phyloP scores from a whole-genome alignment of 352 stramenopile genomes.

The Globisporangium lucens region DNA sequence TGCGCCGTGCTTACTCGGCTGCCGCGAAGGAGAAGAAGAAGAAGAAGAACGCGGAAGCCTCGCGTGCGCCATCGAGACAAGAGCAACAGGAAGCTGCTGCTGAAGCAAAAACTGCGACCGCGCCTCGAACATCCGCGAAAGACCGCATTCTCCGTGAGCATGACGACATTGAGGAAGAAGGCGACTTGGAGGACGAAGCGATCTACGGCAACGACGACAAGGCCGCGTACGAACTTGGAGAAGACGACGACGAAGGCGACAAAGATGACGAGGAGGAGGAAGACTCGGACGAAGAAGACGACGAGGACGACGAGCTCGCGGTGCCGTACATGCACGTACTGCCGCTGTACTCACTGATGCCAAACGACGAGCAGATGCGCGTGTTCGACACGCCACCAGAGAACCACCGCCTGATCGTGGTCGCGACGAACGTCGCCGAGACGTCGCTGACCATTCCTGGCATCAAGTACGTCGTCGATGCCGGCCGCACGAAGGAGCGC shows the following conservation, averaged over 20 bases:
- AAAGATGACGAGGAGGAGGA: slow-evolving; percentile 72
- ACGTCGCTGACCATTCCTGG: slow-evolving; percentile 95
- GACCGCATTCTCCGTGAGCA: slow-evolving; percentile 70
- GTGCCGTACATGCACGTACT: slow-evolving; percentile 90
- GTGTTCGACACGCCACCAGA: slow-evolving; percentile 87
- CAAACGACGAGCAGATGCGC: slow-evolving; percentile 94
- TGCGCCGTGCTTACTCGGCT: slow-evolving; percentile 49
- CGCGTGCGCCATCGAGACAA: not conserved
- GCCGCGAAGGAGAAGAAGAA: slow-evolving; percentile 31
- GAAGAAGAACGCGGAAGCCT: slow-evolving; percentile 26
- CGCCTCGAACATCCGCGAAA: slow-evolving; percentile 16
- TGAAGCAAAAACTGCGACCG: not conserved
- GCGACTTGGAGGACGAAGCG: slow-evolving; percentile 63
- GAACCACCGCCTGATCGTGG: slow-evolving; percentile 91
- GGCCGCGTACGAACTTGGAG: slow-evolving; percentile 41
- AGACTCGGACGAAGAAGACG: slow-evolving; percentile 77
- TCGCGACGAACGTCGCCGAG: slow-evolving; percentile 98
- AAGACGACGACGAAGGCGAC: slow-evolving; percentile 36
- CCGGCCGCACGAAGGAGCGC: slow-evolving; percentile 93
- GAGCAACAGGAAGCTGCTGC: slow-evolving; percentile 10
- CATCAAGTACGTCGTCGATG: slow-evolving; percentile 98
- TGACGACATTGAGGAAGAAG: slow-evolving; percentile 82
- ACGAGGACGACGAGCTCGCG: slow-evolving; percentile 60
- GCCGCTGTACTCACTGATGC: slow-evolving; percentile 96
- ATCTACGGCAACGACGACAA: slow-evolving; percentile 56